Evolutionary conservation across 2,329 filamentous ascomycete species (phyloP).

Genomic region (Trichophyton schoenleinii): DNA sequence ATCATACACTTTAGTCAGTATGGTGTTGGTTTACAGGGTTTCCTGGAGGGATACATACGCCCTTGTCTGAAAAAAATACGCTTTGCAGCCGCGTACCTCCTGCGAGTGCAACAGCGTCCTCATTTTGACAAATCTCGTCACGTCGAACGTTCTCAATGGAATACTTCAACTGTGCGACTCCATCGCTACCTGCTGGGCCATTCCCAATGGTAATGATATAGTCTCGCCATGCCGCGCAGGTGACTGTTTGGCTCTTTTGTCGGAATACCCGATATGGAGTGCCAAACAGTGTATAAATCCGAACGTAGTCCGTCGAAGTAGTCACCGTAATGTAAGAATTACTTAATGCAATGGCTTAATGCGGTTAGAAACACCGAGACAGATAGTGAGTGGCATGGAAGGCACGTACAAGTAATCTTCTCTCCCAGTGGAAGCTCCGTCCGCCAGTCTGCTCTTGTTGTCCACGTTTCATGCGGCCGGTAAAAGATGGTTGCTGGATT

Average conservation of each 20-base stretch:
- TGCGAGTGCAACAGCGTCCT: constrained; percentile 78
- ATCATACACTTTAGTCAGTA: constrained; percentile 8
- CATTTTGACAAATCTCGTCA: constrained; percentile 86
- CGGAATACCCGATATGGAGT: constrained; percentile 80
- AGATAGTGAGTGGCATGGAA: neutral
- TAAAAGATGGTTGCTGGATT: constrained; percentile 83
- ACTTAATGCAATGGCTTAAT: constrained; percentile 67
- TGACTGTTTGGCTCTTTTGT: constrained; percentile 85
- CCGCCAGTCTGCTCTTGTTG: constrained; percentile 76
- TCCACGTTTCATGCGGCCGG: constrained; percentile 94
- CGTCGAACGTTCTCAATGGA: constrained; percentile 90
- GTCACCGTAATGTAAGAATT: constrained; percentile 83
- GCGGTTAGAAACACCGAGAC: neutral
- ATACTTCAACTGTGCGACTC: constrained; percentile 67
- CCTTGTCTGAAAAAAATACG: constrained; percentile 83
- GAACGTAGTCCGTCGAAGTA: constrained; percentile 75
- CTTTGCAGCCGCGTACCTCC: constrained; percentile 60
- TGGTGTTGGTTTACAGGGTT: neutral
- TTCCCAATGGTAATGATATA: constrained; percentile 96
- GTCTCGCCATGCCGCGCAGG: constrained; percentile 86
- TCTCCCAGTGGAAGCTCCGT: constrained; percentile 81
- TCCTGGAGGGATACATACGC: constrained; percentile 43
- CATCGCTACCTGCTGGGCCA: constrained; percentile 68
- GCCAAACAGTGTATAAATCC: constrained; percentile 86
- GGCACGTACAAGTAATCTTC: constrained; percentile 46